A percentile compares a stretch with the other conserved stretches of the same genome.
phyloP scores from a whole-genome alignment of 345 rosid species.

The Populus davidiana region DNA sequence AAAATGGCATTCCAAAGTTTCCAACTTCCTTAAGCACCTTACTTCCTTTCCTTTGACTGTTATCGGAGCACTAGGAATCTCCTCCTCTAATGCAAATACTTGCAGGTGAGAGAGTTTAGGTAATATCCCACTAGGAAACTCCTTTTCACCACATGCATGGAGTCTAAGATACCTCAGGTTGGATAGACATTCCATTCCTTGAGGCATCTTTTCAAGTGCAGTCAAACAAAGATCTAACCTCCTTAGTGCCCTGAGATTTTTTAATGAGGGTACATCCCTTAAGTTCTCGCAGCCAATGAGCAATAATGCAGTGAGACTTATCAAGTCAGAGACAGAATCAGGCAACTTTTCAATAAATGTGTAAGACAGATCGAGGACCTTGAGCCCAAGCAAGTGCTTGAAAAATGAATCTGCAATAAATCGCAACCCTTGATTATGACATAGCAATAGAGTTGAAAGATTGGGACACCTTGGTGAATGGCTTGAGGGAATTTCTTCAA shows the following conservation, averaged over 20 bases:
- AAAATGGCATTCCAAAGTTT: neutral
- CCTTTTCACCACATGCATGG: no score
- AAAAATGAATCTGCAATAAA: no score
- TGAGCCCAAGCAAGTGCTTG: neutral
- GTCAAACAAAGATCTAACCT: accelerated
- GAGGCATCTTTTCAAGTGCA: neutral
- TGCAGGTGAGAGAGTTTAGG: neutral
- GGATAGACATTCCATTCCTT: no score
- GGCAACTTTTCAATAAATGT: slow-evolving; percentile 4
- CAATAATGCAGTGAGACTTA: slow-evolving; percentile 14
- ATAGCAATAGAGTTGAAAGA: neutral
- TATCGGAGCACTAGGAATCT: no score
- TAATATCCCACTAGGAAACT: neutral
- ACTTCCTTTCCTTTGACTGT: neutral
- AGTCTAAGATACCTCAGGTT: no score
- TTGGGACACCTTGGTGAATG: slow-evolving; percentile 6
- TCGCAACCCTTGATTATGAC: no score
- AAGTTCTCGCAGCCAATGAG: neutral
- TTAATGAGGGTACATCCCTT: no score
- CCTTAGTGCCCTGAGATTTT: no score
- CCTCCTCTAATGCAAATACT: neutral
- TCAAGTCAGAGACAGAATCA: slow-evolving; percentile 4
- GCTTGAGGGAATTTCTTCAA: neutral
- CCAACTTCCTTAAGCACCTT: slow-evolving; percentile 5
- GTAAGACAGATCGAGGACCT: slow-evolving; percentile 6